phyloP scores from a whole-genome alignment of 2,329 filamentous ascomycete genomes.

The Didymella glomerata region DNA sequence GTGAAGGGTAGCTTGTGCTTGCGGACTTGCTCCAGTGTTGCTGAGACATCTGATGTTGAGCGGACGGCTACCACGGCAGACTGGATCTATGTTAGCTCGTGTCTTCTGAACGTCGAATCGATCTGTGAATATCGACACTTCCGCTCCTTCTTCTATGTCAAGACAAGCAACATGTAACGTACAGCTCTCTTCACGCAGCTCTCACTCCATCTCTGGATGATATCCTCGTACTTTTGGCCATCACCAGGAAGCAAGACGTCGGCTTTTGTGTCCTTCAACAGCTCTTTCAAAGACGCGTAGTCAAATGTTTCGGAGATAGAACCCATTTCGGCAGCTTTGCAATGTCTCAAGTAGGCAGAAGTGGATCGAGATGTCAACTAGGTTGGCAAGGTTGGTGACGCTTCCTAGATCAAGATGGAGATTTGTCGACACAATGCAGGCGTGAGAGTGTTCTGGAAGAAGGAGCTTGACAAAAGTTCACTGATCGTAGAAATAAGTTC shows the following conservation, averaged over 20 bases:
- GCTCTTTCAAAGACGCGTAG: slow-evolving; percentile 31
- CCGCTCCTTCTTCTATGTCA: neutral
- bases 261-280: slow-evolving; percentile 23
- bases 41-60: slow-evolving; percentile 22
- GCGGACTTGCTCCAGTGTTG: slow-evolving; percentile 34
- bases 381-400: neutral
- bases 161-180: neutral
- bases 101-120: neutral
- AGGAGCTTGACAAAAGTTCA: neutral
- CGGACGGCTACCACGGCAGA: slow-evolving; percentile 24
- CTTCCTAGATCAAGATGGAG: too few species aligned
- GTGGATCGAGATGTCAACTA: neutral
- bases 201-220: slow-evolving; percentile 31
- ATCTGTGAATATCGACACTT: neutral
- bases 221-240: slow-evolving; percentile 25
- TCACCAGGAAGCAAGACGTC: slow-evolving; percentile 23
- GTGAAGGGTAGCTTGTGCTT: slow-evolving; percentile 57
- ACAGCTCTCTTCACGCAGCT: slow-evolving; percentile 26
- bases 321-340: slow-evolving; percentile 17
- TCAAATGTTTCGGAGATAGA: slow-evolving; percentile 22
- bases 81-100: neutral
- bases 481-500: neutral
- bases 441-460: neutral
- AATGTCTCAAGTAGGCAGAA: neutral
- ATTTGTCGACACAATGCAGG: too few species aligned